Evolutionary conservation across 495 filamentous ascomycete genomes (phyloP).

Genomic region (Cercophora newfieldiana): DNA sequence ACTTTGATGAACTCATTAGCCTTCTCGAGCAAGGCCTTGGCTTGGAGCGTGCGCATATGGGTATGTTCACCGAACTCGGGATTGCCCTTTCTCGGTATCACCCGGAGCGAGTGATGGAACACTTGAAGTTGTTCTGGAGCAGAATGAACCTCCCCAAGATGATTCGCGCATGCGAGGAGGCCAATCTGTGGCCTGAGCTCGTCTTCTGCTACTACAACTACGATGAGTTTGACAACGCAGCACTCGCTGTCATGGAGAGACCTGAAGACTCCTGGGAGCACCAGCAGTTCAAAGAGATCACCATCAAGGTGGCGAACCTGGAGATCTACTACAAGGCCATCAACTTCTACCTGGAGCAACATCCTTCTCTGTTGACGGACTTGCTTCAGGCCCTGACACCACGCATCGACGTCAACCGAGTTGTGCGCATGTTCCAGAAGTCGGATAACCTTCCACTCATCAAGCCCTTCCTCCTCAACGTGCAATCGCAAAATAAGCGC

Average conservation of each 20-base stretch:
- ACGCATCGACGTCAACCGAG: conserved; percentile 96
- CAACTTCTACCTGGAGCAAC: conserved; percentile 97
- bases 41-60: conserved; percentile 76
- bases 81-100: conserved; percentile 96
- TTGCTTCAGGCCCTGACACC: conserved; percentile 87
- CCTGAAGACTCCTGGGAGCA: conserved; percentile 99
- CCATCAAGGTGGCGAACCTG: conserved; percentile 96
- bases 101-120: conserved; percentile 96
- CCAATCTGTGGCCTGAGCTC: conserved; percentile 95
- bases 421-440: conserved; percentile 97
- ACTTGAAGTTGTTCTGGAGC: conserved; percentile 98
- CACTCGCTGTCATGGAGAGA: conserved; percentile 98
- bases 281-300: conserved; percentile 98
- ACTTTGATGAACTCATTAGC: conserved; percentile 96
- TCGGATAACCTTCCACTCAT: conserved; percentile 98
- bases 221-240: conserved; percentile 98
- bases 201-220: conserved; percentile 99
- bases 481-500: conserved; percentile 96
- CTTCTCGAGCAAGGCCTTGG: conserved; percentile 95
- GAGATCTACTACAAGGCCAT: conserved; percentile 98
- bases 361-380: conserved; percentile 92
- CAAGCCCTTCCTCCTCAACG: conserved; percentile 97
- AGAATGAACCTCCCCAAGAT: conserved; percentile 98
- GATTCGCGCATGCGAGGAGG: conserved; percentile 92
- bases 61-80: conserved; percentile 96